Percentiles rank a stretch among this genome's conserved stretches.
These are phyloP conservation scores for Sugiyamaella marilandica DNA, from an alignment of 805 yeast genomes.

Conservation along the genomic window DNA sequence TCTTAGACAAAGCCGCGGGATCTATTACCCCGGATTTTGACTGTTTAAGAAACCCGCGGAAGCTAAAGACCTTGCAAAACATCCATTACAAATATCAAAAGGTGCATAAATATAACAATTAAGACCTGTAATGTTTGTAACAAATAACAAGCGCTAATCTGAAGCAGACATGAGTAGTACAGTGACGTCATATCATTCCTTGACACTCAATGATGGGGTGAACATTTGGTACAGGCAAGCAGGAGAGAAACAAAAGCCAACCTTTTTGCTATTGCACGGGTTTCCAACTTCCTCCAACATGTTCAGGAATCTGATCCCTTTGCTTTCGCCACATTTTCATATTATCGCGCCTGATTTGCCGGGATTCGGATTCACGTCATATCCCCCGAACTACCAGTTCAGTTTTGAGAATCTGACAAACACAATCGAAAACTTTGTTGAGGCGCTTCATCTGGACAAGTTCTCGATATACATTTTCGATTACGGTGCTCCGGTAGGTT, in stretches of 20 bases:
- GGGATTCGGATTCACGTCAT: slow-evolving; percentile 38
- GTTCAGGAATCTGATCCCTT: slow-evolving; percentile 37
- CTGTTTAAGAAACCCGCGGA: no score
- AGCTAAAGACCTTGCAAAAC: no score
- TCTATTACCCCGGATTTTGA: no score
- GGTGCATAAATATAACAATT: no score
- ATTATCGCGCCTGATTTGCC: slow-evolving; percentile 46
- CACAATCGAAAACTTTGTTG: slow-evolving; percentile 33
- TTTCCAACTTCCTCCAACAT: slow-evolving; percentile 42
- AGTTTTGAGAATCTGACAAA: slow-evolving; percentile 34
- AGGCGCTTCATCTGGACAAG: slow-evolving; percentile 19
- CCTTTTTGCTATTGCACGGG: slow-evolving; percentile 41
- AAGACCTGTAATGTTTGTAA: no score
- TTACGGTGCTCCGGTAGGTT: slow-evolving; percentile 43
- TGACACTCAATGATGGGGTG: slow-evolving; percentile 20
- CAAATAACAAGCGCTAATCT: no score
- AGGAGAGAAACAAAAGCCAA: slow-evolving; percentile 35
- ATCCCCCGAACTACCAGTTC: slow-evolving; percentile 29
- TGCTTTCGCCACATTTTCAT: slow-evolving; percentile 35
- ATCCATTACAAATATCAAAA: no score
- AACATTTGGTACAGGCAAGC: slow-evolving; percentile 40
- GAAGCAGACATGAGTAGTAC: no score
- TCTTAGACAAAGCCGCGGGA: no score
- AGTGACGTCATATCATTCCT: not conserved
- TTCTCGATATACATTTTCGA: slow-evolving; percentile 37